These are phyloP conservation scores for Strigomonas culicis DNA, from an alignment of 208 protist species.

Conservation along the genomic window DNA sequence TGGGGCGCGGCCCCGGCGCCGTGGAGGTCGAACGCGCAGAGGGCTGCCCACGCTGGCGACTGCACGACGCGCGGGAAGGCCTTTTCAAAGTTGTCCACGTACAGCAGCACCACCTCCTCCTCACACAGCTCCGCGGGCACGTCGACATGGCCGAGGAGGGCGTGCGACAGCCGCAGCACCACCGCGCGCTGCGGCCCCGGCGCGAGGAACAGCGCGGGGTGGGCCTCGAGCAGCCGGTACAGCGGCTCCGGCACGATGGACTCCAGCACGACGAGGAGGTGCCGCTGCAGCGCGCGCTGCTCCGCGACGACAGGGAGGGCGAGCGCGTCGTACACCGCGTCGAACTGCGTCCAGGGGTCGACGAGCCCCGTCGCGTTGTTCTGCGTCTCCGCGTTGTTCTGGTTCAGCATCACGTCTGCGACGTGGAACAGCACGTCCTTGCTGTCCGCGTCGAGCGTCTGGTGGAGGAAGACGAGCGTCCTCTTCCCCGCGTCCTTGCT, in stretches of 20 bases:
- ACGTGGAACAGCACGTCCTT: too few species aligned
- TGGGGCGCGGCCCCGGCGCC: too few species aligned
- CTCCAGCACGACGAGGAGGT: conserved; percentile 64
- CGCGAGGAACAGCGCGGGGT: conserved; percentile 32
- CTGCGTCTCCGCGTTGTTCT: too few species aligned
- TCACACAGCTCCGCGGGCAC: conserved; percentile 34
- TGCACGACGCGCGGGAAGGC: conserved; percentile 43
- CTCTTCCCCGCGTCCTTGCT: too few species aligned
- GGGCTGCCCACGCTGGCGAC: conserved; percentile 40
- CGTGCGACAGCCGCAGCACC: conserved; percentile 40
- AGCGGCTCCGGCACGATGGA: conserved; percentile 55
- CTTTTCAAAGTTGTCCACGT: conserved; percentile 57
- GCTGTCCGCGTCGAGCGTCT: too few species aligned
- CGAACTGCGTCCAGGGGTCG: conserved; percentile 40
- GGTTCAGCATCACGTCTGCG: too few species aligned
- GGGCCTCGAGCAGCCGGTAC: conserved; percentile 67
- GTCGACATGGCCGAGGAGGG: conserved; percentile 43
- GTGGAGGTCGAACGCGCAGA: conserved; percentile 13
- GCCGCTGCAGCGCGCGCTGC: conserved; percentile 43
- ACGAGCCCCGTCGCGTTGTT: too few species aligned
- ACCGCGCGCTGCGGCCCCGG: conserved; percentile 28
- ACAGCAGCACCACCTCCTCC: conserved; percentile 67
- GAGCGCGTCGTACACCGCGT: conserved; percentile 71
- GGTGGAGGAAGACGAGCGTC: too few species aligned
- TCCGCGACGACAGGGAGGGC: conserved; percentile 44